phyloP scores from a whole-genome alignment of 2,329 filamentous ascomycete genomes.

The Drechslerella dactyloides region DNA sequence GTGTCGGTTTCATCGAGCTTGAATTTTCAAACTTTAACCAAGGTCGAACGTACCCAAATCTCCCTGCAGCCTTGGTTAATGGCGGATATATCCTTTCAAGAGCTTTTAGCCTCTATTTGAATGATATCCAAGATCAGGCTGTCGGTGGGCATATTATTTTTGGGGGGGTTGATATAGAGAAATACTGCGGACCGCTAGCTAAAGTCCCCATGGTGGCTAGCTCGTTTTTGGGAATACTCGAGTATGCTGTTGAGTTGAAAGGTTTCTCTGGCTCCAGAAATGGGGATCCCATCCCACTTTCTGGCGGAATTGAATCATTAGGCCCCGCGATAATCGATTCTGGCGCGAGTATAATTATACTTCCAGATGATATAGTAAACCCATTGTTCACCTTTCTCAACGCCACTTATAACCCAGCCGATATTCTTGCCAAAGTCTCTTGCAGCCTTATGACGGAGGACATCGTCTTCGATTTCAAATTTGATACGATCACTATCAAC shows the following conservation, averaged over 20 bases:
- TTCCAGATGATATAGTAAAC: slow-evolving; percentile 13
- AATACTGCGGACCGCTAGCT: slow-evolving; percentile 23
- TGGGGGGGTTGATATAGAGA: slow-evolving; percentile 23
- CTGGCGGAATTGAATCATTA: slow-evolving; percentile 17
- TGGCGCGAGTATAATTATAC: slow-evolving; percentile 23
- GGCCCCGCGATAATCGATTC: slow-evolving; percentile 10
- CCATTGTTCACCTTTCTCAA: slow-evolving; percentile 12
- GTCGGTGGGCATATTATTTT: slow-evolving; percentile 20
- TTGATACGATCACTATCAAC: slow-evolving; percentile 27
- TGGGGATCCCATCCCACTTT: slow-evolving; percentile 11
- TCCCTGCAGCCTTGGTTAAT: slow-evolving; percentile 17
- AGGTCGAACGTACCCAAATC: slow-evolving; percentile 18
- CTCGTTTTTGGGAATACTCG: slow-evolving; percentile 14
- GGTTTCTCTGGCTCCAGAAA: slow-evolving; percentile 14
- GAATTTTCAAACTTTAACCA: slow-evolving; percentile 16
- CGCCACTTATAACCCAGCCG: not conserved
- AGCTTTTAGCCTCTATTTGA: slow-evolving; percentile 49
- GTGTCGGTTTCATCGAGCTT: slow-evolving; percentile 6
- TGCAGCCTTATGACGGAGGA: slow-evolving; percentile 24
- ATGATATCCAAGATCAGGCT: slow-evolving; percentile 29
- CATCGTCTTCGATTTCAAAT: slow-evolving; percentile 20
- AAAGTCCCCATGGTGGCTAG: slow-evolving; percentile 17
- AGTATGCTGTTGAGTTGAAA: slow-evolving; percentile 16
- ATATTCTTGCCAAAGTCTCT: slow-evolving; percentile 18
- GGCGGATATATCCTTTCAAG: slow-evolving; percentile 26